These are phyloP conservation scores for Macroventuria anomochaeta DNA, from an alignment of 2,329 filamentous ascomycete species.

Conservation along the genomic window DNA sequence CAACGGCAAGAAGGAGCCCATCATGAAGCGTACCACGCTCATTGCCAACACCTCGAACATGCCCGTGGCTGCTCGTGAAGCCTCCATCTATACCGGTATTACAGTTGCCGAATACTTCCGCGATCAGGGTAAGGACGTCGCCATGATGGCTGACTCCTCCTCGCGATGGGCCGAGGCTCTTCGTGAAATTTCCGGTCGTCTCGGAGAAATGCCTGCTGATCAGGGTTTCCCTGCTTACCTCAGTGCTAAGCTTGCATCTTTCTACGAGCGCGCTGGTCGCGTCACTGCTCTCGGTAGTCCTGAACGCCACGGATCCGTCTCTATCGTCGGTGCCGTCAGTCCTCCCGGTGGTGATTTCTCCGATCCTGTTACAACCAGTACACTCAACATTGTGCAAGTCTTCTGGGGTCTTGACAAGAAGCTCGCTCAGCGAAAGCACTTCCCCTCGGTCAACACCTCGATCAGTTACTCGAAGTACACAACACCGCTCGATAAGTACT, in stretches of 20 bases:
- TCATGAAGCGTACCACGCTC: constrained; percentile 99
- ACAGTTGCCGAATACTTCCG: constrained; percentile 88
- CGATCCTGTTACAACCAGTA: constrained; percentile 92
- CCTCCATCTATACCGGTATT: constrained; percentile 91
- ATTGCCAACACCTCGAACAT: constrained; percentile 99
- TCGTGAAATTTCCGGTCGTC: constrained; percentile 96
- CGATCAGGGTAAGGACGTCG: constrained; percentile 94
- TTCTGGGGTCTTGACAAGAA: constrained; percentile 99
- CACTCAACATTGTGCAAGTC: constrained; percentile 96
- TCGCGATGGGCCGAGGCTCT: constrained; percentile 98
- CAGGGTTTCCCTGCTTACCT: constrained; percentile 99
- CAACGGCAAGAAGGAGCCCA: constrained; percentile 92
- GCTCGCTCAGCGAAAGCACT: constrained; percentile 97
- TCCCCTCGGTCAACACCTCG: constrained; percentile 96
- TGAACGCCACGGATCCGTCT: constrained; percentile 88
- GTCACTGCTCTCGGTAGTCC: constrained; percentile 86
- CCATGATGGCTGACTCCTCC: constrained; percentile 99
- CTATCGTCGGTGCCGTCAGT: constrained; percentile 95
- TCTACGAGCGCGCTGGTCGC: constrained; percentile 97
- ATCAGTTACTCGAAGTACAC: constrained; percentile 98
- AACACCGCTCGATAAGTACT: constrained; percentile 85
- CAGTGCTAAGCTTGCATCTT: constrained; percentile 94
- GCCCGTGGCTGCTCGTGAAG: constrained; percentile 97
- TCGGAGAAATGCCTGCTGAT: constrained; percentile 99
- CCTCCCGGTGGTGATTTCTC: constrained; percentile 99